Conservation (phyloP, 176 grass and related monocot genomes). For the Neostapfia colusana region DNA sequence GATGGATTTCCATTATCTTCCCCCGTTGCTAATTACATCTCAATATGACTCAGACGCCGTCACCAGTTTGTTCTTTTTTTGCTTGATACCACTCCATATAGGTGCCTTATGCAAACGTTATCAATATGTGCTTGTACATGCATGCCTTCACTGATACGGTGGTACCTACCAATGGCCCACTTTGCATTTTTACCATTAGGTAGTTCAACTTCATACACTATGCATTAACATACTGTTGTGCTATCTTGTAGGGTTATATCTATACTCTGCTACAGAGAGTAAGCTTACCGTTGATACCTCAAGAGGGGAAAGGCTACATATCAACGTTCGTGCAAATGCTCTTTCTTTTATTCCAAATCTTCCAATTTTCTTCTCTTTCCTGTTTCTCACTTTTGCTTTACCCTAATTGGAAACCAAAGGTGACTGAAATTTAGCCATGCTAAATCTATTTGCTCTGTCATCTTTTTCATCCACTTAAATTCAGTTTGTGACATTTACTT, state of each 20-base stretch:
- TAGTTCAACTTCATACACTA: conserved; percentile 7
- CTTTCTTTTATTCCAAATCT: conserved; percentile 6
- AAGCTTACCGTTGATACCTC: conserved; percentile 97
- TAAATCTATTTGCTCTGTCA: conserved; percentile 6
- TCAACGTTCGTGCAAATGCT: conserved; percentile 73
- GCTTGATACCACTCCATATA: neutral
- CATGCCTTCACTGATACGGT: neutral
- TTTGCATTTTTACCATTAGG: neutral
- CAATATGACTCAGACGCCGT: neutral
- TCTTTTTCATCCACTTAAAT: conserved; percentile 13
- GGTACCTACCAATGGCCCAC: neutral
- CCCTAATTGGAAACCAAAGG: conserved; percentile 8
- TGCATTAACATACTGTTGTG: conserved; percentile 10
- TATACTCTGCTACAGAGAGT: conserved; percentile 85
- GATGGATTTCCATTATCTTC: neutral
- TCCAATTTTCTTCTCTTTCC: neutral
- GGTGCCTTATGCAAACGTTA: neutral
- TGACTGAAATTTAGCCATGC: conserved; percentile 8
- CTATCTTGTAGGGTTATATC: conserved; percentile 77
- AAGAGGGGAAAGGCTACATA: conserved; percentile 90
- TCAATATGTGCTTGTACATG: conserved; percentile 8
- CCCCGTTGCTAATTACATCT: neutral
- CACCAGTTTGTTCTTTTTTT: conserved; percentile 1
- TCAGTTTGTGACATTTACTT: neutral
- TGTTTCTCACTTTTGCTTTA: neutral